These are phyloP conservation scores for Globisporangium paddicum DNA, from an alignment of 352 stramenopile species.

Conservation along the genomic window DNA sequence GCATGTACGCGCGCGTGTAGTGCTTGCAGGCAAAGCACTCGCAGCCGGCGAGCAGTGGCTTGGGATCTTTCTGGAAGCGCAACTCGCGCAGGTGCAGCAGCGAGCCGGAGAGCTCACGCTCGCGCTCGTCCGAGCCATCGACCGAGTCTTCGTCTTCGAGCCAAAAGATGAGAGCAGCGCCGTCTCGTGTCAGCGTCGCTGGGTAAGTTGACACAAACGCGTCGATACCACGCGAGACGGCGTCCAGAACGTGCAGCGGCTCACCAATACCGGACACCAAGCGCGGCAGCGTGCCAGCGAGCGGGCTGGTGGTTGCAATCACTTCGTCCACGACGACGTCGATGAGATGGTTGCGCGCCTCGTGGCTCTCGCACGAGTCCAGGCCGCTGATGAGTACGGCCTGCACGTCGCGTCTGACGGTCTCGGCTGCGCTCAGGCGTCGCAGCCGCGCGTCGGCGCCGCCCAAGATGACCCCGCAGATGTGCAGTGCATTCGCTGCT, in stretches of 20 bases:
- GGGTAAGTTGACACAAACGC: slow-evolving; percentile 70
- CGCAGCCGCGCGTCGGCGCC: slow-evolving; percentile 53
- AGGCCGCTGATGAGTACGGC: slow-evolving; percentile 63
- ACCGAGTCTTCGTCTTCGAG: slow-evolving; percentile 21
- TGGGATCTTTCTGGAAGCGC: slow-evolving; percentile 58
- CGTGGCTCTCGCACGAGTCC: slow-evolving; percentile 30
- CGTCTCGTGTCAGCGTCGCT: slow-evolving; percentile 36
- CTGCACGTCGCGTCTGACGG: slow-evolving; percentile 60
- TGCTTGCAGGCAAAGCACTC: slow-evolving; percentile 71
- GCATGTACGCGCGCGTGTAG: slow-evolving; percentile 86
- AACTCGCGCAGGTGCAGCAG: slow-evolving; percentile 66
- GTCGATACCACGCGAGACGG: slow-evolving; percentile 51
- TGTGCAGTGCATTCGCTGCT: slow-evolving; percentile 5
- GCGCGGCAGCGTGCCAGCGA: slow-evolving; percentile 33
- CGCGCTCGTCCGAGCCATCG: slow-evolving; percentile 28
- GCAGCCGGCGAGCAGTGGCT: slow-evolving; percentile 53
- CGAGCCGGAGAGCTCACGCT: slow-evolving; percentile 27
- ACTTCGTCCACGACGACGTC: slow-evolving; percentile 42
- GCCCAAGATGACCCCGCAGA: slow-evolving; percentile 71
- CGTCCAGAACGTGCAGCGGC: slow-evolving; percentile 52
- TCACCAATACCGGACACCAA: slow-evolving; percentile 64
- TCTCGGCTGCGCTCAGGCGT: slow-evolving; percentile 48
- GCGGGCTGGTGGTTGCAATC: not conserved
- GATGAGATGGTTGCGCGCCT: slow-evolving; percentile 37
- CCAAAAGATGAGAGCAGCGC: slow-evolving; percentile 60